Conservation (phyloP, 805 yeast genomes). For the Metschnikowia similis region DNA sequence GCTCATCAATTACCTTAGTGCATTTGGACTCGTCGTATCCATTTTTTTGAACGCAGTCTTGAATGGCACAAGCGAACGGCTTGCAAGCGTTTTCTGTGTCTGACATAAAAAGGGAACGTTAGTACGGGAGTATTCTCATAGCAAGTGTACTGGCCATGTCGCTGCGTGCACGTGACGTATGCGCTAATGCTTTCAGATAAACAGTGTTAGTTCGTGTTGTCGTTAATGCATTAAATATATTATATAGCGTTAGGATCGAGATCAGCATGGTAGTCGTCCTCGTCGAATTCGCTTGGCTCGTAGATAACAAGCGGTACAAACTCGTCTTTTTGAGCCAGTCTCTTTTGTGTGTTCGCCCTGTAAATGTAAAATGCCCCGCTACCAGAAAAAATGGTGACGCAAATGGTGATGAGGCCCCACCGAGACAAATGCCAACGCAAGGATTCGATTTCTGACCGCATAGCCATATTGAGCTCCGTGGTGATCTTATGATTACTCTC, state of each 20-base stretch:
- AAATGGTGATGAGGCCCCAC: constrained; percentile 75
- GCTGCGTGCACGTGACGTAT: constrained; percentile 4
- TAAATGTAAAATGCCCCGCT: constrained; percentile 51
- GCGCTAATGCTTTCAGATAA: background rate
- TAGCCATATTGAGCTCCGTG: constrained; percentile 73
- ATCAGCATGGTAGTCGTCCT: constrained; percentile 53
- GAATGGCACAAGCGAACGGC: constrained; percentile 77
- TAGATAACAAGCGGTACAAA: constrained; percentile 41
- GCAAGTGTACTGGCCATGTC: background rate
- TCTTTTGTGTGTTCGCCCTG: constrained; percentile 21
- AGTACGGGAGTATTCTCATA: background rate
- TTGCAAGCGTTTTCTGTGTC: constrained; percentile 52
- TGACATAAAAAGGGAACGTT: background rate
- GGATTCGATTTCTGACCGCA: constrained; percentile 82
- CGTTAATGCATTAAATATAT: background rate
- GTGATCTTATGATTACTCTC: constrained; percentile 82
- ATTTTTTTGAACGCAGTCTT: constrained; percentile 62
- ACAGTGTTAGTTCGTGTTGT: background rate
- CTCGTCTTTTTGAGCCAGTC: constrained; percentile 24
- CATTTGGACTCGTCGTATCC: constrained; percentile 75
- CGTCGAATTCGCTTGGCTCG: constrained; percentile 49
- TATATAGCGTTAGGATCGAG: constrained; percentile 33
- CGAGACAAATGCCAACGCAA: constrained; percentile 92
- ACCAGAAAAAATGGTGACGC: constrained; percentile 56
- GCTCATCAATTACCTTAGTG: constrained; percentile 57